These are phyloP conservation scores for Fusarium dlaminii DNA, from an alignment of 2,329 filamentous ascomycete genomes.

Conservation along the genomic window DNA sequence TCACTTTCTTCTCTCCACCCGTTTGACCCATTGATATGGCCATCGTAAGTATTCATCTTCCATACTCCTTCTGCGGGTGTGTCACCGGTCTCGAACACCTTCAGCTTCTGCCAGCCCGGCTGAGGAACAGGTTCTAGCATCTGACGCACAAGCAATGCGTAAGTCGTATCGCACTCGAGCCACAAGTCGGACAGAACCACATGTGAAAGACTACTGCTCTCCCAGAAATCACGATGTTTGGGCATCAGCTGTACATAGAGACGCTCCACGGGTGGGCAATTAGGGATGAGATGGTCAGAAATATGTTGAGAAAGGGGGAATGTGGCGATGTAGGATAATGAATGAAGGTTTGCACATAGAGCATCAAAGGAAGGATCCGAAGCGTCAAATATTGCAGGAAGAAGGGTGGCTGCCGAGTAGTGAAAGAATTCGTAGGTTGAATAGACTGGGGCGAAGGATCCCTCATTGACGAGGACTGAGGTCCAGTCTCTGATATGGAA, in stretches of 20 bases:
- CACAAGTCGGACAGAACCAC: constrained; percentile 57
- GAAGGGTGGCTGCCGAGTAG: constrained; percentile 69
- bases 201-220: constrained; percentile 51
- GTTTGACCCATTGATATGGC: constrained; percentile 47
- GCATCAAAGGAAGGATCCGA: constrained; percentile 51
- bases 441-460: constrained; percentile 77
- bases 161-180: constrained; percentile 64
- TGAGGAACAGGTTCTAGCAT: constrained; percentile 46
- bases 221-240: constrained; percentile 48
- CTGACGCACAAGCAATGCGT: constrained; percentile 56
- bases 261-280: constrained; percentile 60
- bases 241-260: constrained; percentile 64
- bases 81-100: constrained; percentile 62
- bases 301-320: constrained; percentile 74
- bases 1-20: constrained; percentile 57
- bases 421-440: constrained; percentile 77
- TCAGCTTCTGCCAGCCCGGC: constrained; percentile 52
- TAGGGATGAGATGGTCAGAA: constrained; percentile 54
- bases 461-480: constrained; percentile 75
- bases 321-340: constrained; percentile 69
- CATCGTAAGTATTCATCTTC: constrained; percentile 55
- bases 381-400: constrained; percentile 60
- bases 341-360: constrained; percentile 52
- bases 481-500: constrained; percentile 72
- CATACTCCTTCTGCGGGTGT: constrained; percentile 56